phyloP scores from a whole-genome alignment of 2,329 filamentous ascomycete genomes.

The Diaporthe australafricana region DNA sequence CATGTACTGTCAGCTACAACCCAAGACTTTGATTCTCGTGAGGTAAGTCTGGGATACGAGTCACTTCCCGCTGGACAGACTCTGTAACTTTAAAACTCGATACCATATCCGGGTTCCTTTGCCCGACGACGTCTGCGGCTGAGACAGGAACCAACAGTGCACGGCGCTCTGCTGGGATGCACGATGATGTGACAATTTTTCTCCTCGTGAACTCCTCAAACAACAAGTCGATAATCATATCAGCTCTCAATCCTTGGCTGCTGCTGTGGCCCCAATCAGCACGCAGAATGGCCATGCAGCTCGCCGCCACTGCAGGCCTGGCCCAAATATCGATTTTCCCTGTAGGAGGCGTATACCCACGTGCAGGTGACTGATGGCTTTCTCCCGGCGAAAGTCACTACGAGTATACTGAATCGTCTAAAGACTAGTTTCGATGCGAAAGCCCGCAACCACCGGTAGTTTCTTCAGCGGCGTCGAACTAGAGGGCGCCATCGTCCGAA shows the following conservation, averaged over 20 bases:
- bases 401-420: background rate
- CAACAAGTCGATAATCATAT: background rate
- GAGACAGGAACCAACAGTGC: background rate
- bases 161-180: background rate
- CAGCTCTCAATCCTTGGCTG: background rate
- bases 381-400: background rate
- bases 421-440: background rate
- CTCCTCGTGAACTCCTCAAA: background rate
- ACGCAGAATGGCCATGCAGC: background rate
- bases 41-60: no score
- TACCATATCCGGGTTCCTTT: no score
- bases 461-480: conserved; percentile 3
- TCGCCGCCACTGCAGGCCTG: conserved; percentile 14
- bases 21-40: no score
- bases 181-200: background rate
- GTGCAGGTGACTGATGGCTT: background rate
- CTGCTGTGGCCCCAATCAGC: background rate
- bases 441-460: background rate
- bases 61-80: no score
- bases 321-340: background rate
- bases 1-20: no score
- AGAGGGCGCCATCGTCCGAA: conserved; percentile 1
- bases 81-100: no score
- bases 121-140: conserved; percentile 2
- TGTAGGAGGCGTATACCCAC: no score